Percentiles rank a stretch among this genome's conserved stretches.
Evolutionary conservation across 768 basidiomycete genomes (phyloP).

Genomic region (Baorangia bicolor): DNA sequence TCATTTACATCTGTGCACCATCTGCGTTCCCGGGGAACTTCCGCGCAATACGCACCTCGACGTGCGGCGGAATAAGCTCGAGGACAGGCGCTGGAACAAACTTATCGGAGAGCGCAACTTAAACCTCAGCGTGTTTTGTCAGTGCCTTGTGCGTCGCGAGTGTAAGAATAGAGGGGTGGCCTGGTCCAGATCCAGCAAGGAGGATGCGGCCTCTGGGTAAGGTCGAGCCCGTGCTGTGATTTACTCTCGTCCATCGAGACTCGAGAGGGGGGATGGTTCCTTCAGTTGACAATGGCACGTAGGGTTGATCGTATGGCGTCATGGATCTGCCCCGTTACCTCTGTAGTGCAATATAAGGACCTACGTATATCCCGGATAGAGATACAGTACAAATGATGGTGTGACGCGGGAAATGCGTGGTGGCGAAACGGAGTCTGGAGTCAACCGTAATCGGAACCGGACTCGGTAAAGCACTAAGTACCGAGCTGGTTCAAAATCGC

Average conservation of each 20-base stretch:
- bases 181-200: slow-evolving; percentile 93
- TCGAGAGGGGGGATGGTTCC: slow-evolving; percentile 8
- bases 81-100: slow-evolving; percentile 90
- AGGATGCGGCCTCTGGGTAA: slow-evolving; percentile 65
- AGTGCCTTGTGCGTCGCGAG: slow-evolving; percentile 80
- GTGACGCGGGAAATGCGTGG: too few species aligned
- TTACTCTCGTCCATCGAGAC: slow-evolving; percentile 35
- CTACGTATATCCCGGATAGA: too few species aligned
- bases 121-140: slow-evolving; percentile 73
- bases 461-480: too few species aligned
- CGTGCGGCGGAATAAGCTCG: slow-evolving; percentile 69
- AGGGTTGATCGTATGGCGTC: too few species aligned
- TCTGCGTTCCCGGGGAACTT: slow-evolving; percentile 99
- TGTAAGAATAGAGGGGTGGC: slow-evolving; percentile 91
- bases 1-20: slow-evolving; percentile 90
- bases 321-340: too few species aligned
- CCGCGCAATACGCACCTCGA: slow-evolving; percentile 83
- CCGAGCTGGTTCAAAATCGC: too few species aligned
- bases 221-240: slow-evolving; percentile 32
- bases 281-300: too few species aligned
- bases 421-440: too few species aligned
- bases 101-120: slow-evolving; percentile 95
- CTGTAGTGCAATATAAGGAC: too few species aligned
- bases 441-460: too few species aligned
- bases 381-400: too few species aligned